Evolutionary conservation across 805 yeast genomes (phyloP), one percentile per base, ranked within the genome.

Genomic region (Kodamaea sagamina): DNA sequence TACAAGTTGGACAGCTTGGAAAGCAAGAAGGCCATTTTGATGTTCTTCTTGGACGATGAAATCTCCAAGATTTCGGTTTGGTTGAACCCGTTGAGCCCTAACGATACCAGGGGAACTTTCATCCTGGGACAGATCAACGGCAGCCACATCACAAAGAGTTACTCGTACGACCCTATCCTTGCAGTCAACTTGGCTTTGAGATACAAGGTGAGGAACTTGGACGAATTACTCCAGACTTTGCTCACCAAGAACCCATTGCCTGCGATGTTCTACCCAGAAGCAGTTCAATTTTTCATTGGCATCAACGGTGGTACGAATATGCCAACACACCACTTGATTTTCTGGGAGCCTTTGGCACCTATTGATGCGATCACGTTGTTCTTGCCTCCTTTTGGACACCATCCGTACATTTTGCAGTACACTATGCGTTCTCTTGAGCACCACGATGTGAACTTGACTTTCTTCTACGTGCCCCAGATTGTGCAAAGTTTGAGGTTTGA

Each of bases 401-500:
- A 86, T 54, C 81, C 93, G 0, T 75, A 70, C 52, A 71, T 88
- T 16, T 65, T 88, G 46, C 99, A 93, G 64, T 93, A 84, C 58
- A 84, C 96, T 10, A 85, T 92, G 85, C 75, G 95, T 53, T 86
- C 97, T 0, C 68, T 93, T 49, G 97, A 89, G 61, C 75, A 81
- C 15, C 95, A 88, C 55, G 96, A 89, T 55, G 89, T 88, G 27
- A 85, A 86, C 54, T 68, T 85, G 48, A 88, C 97, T 0, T 93
- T 95, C 69, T 93, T 95, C 62, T 93, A 95, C 58, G 98, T 93
- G 41, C 99, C 99, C 2, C 99, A 93, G 62, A 89, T 93, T 63
- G 99, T 93, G 15, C 99, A 93, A 66, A 77, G 88, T 49, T 73
- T 93, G 52, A 77, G 98, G 50, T 84, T 83, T 60, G 99, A 93